These are phyloP conservation scores for Schizosaccharomyces cryophilus DNA, from an alignment of 805 yeast species.

Conservation along the genomic window DNA sequence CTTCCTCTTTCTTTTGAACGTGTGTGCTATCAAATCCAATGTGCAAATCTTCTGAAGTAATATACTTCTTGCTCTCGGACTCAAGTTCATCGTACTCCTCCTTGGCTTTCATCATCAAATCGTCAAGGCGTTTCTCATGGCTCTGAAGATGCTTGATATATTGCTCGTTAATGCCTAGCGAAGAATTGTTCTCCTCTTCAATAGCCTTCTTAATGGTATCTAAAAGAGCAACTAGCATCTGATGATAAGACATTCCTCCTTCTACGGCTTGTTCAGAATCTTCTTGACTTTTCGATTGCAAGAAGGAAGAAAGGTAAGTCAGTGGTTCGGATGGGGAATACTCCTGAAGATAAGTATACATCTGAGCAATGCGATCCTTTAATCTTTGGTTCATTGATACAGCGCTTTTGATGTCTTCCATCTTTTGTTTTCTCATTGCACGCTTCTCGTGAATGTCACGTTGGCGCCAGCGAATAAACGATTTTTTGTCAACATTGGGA, in stretches of 20 bases:
- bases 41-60: constrained; percentile 73
- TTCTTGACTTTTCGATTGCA: not conserved
- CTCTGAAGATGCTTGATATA: not conserved
- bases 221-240: constrained; percentile 77
- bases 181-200: not conserved
- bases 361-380: constrained; percentile 43
- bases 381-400: constrained; percentile 56
- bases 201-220: constrained; percentile 29
- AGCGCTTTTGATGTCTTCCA: constrained; percentile 51
- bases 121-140: not conserved
- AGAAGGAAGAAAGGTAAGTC: not conserved
- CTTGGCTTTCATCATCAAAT: not conserved
- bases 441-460: constrained; percentile 91
- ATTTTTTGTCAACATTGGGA: constrained; percentile 84
- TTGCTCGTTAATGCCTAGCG: not conserved
- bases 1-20: constrained; percentile 29
- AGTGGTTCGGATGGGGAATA: not conserved
- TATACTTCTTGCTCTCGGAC: constrained; percentile 47
- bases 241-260: constrained; percentile 34
- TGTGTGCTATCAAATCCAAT: constrained; percentile 80
- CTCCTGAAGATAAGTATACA: constrained; percentile 23
- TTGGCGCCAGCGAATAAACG: constrained; percentile 90
- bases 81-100: constrained; percentile 41
- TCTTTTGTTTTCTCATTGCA: constrained; percentile 51
- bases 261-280: not conserved